Base-by-base conservation (phyloP, 2,329 filamentous ascomycete genomes). In the Neonectria ditissima region DNA sequence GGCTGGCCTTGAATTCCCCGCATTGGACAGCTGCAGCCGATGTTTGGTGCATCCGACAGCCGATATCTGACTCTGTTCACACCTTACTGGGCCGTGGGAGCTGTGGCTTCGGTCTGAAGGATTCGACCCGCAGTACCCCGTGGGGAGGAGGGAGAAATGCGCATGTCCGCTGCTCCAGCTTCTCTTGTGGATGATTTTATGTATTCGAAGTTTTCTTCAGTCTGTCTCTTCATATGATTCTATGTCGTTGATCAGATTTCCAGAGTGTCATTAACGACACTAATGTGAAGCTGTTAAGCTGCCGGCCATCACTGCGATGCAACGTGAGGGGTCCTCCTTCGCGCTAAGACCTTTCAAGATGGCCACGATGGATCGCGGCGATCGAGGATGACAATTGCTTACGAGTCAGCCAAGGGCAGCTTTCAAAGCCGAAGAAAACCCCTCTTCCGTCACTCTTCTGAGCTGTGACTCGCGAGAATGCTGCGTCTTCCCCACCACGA, bases 311-410 rank as follows among this genome's bases (percentile, higher is more conserved):
- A 34, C 9, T 32, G n/a, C n/a, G 10, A 20, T 5, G 37, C 34
- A 26, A 11, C 13, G 8, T 43, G 51, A 55, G 16, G n/a, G 39
- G 37, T 8, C n/a, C 28, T 4, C 16, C 10, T 13, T 28, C 11
- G 24, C 51, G 34, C 51, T 54, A 54, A 5, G 14, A 22, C 22
- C 22, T n/a, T 43, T 43, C 9, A 20, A 32, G 16, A 37, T 22
- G n/a, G 28, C 16, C 14, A 7, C 14, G 37, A 30, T 13, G n/a
- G 9, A 24, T 34, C n/a, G n/a, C 6, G 26, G 22, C 41, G 53
- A 55, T 37, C 53, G 16, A 37, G 16, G 43, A 43, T 56, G 34
- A 52, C 37, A 44, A 52, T 52, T 59, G 55, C 55, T 59, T 44
- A 59, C 47, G 18, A 52, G 34, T 44, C 18, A 34, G n/a, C 18